A percentile compares a stretch with the other conserved stretches of the same genome.
These are phyloP conservation scores for Epichloe gansuensis DNA, from an alignment of 2,329 filamentous ascomycete genomes.

Conservation along the genomic window DNA sequence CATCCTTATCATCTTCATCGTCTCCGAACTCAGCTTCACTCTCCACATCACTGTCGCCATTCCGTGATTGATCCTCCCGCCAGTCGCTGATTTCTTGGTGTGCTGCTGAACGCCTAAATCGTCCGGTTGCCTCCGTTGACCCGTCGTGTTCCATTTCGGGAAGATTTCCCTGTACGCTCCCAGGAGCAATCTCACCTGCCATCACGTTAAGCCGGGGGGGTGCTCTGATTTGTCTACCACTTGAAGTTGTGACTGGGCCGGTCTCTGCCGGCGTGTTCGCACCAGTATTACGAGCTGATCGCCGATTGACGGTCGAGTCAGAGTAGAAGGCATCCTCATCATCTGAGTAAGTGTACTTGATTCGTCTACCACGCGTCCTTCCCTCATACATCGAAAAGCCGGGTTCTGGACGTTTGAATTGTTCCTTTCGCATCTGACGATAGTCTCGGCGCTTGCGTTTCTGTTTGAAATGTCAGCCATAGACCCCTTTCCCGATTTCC, in stretches of 20 bases:
- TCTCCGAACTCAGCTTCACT: conserved; percentile 65
- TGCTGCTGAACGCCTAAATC: conserved; percentile 36
- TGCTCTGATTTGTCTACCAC: conserved; percentile 71
- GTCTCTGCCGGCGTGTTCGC: conserved; percentile 59
- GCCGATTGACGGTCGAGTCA: conserved; percentile 47
- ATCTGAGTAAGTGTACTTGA: conserved; percentile 93
- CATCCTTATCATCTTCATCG: conserved; percentile 58
- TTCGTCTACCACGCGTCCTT: conserved; percentile 85
- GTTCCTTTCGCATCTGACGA: conserved; percentile 69
- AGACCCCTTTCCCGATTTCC: neutral
- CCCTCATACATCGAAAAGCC: conserved; percentile 93
- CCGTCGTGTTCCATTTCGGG: conserved; percentile 27
- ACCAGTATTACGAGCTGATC: conserved; percentile 62
- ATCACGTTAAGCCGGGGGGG: conserved; percentile 53
- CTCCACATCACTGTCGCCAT: conserved; percentile 46
- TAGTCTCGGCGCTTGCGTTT: conserved; percentile 93
- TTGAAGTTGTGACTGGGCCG: conserved; percentile 59
- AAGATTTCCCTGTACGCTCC: conserved; percentile 33
- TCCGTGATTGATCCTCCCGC: conserved; percentile 21
- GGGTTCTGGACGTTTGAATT: conserved; percentile 75
- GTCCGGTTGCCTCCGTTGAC: conserved; percentile 31
- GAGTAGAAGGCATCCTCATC: conserved; percentile 62
- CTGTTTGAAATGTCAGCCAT: conserved; percentile 29
- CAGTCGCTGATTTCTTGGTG: conserved; percentile 39
- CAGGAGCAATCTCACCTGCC: conserved; percentile 33